phyloP scores from a whole-genome alignment of 495 filamentous ascomycete genomes.

The Xylaria castorea region DNA sequence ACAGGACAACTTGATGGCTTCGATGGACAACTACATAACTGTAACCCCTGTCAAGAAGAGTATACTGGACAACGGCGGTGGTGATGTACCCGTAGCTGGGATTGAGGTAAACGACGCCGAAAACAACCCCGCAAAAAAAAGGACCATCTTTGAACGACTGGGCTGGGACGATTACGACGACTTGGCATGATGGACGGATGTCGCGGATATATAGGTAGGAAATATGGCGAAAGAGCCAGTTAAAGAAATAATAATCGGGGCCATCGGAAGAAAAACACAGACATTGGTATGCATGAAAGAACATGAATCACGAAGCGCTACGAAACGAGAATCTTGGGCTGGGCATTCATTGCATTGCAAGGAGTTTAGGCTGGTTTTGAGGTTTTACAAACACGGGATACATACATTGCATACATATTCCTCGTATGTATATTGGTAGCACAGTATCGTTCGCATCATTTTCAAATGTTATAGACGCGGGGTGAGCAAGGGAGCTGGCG shows the following conservation, averaged over 20 bases:
- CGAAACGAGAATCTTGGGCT: slow-evolving; percentile 16
- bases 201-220: too few relatives aligned
- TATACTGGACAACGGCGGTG: slow-evolving; percentile 51
- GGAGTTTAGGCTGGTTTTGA: neutral
- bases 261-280: neutral
- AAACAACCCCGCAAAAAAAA: slow-evolving; percentile 39
- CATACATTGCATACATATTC: neutral
- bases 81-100: slow-evolving; percentile 29
- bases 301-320: slow-evolving; percentile 29
- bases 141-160: slow-evolving; percentile 71
- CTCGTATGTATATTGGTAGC: neutral
- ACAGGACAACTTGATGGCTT: slow-evolving; percentile 10
- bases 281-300: neutral
- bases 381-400: neutral
- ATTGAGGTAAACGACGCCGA: slow-evolving; percentile 30
- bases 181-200: slow-evolving; percentile 20
- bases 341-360: slow-evolving; percentile 11
- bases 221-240: neutral
- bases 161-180: slow-evolving; percentile 76
- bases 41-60: slow-evolving; percentile 44
- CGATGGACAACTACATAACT: slow-evolving; percentile 28
- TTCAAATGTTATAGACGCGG: neutral
- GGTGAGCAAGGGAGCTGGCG: too few relatives aligned
- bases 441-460: neutral
- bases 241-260: neutral